Evolutionary conservation across 352 stramenopile species (phyloP).

Genomic region (Phytophthora citricola): DNA sequence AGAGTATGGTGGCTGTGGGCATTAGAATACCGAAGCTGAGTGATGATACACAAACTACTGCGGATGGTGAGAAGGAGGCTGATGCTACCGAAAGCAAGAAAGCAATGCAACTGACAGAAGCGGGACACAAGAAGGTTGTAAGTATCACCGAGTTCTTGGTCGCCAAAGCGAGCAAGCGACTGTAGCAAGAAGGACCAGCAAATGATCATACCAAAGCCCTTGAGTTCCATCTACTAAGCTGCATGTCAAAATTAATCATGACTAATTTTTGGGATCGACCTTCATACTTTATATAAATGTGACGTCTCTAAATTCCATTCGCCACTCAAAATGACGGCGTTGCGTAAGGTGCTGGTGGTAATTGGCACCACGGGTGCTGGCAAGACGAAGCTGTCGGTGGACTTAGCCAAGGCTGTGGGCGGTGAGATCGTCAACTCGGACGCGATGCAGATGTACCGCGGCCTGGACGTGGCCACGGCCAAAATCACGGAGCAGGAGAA

Average conservation of each 20-base stretch:
- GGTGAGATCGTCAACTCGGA: conserved; percentile 94
- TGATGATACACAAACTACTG: neutral
- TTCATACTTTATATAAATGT: conserved; percentile 11
- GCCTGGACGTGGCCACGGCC: conserved; percentile 89
- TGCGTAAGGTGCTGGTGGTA: conserved; percentile 89
- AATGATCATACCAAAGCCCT: too few species aligned
- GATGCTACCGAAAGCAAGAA: conserved; percentile 5
- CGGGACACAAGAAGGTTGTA: conserved; percentile 47
- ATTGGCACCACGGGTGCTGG: conserved; percentile 92
- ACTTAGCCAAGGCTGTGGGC: conserved; percentile 88
- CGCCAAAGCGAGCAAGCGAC: conserved; percentile 67
- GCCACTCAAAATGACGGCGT: conserved; percentile 30
- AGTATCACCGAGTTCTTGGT: conserved; percentile 73
- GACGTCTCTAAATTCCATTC: neutral
- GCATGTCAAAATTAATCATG: neutral
- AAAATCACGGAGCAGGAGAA: conserved; percentile 89
- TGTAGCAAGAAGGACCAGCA: neutral
- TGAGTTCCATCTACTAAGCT: too few species aligned
- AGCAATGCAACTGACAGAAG: conserved; percentile 19
- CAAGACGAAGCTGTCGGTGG: conserved; percentile 93
- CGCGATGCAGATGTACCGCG: conserved; percentile 93
- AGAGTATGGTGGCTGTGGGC: conserved; percentile 61
- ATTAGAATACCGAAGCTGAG: conserved; percentile 35
- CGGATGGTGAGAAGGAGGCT: neutral
- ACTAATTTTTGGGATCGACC: neutral